Conservation (phyloP, 179 eudicot genomes). For the Drosera spatulata region DNA sequence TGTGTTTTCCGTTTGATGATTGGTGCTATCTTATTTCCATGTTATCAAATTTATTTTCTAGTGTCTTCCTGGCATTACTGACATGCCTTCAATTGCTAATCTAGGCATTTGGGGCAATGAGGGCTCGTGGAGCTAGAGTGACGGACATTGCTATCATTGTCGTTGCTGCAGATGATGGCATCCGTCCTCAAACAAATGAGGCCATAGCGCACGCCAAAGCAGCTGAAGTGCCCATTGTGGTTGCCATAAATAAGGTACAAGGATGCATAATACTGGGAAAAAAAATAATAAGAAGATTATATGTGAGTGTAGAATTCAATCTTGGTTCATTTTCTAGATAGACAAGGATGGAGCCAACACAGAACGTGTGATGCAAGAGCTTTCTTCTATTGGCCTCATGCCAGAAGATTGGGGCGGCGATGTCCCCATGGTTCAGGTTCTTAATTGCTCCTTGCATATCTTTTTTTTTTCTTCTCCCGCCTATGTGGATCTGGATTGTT, state of each 20-base stretch:
- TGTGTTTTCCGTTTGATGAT: neutral
- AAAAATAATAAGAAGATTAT: too few species aligned
- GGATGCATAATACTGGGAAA: too few species aligned
- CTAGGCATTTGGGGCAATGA: constrained; percentile 98
- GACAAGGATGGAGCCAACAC: constrained; percentile 96
- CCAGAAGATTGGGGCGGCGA: constrained; percentile 99
- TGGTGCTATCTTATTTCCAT: too few species aligned
- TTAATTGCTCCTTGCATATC: neutral
- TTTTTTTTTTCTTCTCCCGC: neutral
- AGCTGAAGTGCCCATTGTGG: constrained; percentile 88
- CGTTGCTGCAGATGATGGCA: constrained; percentile 98
- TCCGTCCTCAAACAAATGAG: constrained; percentile 88
- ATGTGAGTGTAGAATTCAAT: neutral
- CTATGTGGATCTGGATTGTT: neutral
- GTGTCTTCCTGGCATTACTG: too few species aligned
- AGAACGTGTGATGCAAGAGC: constrained; percentile 94
- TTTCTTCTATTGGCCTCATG: constrained; percentile 82
- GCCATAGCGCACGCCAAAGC: constrained; percentile 99
- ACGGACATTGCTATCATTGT: constrained; percentile 93
- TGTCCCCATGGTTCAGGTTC: constrained; percentile 80
- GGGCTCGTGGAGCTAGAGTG: constrained; percentile 98
- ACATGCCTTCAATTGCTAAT: neutral
- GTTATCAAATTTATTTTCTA: too few species aligned
- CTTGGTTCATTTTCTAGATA: constrained; percentile 27
- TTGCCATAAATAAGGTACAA: constrained; percentile 90